phyloP scores from a whole-genome alignment of 192 early-diverging fungal genomes.

The Allomyces macrogynus region DNA sequence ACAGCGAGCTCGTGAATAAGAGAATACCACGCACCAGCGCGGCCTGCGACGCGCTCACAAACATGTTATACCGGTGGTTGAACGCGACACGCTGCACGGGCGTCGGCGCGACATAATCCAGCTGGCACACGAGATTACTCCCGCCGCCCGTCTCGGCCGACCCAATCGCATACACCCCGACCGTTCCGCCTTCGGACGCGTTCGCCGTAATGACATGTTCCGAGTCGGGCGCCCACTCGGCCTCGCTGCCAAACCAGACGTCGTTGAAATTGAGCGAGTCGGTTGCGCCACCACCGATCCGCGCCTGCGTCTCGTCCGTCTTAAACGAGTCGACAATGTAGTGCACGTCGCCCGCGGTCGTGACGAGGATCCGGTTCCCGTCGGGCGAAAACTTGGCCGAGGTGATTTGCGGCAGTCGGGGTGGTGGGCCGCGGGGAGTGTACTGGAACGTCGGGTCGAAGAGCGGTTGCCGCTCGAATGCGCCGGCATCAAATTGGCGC shows the following conservation, averaged over 20 bases:
- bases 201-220: neutral
- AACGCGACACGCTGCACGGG: neutral
- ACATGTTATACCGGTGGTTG: neutral
- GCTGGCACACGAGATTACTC: neutral
- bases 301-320: conserved; percentile 16
- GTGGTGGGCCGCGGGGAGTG: neutral
- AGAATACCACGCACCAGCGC: neutral
- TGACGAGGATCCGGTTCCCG: conserved; percentile 39
- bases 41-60: neutral
- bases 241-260: neutral
- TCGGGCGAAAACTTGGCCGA: conserved; percentile 23
- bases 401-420: neutral
- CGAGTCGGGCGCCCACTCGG: neutral
- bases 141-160: neutral
- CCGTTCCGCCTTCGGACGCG: neutral
- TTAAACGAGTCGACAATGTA: conserved; percentile 50
- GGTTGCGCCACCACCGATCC: conserved; percentile 6
- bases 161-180: neutral
- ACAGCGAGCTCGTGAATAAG: neutral
- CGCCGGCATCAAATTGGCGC: conserved; percentile 5
- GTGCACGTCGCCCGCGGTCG: conserved; percentile 30
- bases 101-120: neutral
- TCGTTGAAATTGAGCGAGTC: no score
- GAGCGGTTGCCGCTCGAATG: neutral
- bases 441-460: conserved; percentile 3